Percentiles rank a stretch among this genome's conserved stretches.
Conservation (phyloP, 306 rosid genomes). For the Vicia villosa region DNA sequence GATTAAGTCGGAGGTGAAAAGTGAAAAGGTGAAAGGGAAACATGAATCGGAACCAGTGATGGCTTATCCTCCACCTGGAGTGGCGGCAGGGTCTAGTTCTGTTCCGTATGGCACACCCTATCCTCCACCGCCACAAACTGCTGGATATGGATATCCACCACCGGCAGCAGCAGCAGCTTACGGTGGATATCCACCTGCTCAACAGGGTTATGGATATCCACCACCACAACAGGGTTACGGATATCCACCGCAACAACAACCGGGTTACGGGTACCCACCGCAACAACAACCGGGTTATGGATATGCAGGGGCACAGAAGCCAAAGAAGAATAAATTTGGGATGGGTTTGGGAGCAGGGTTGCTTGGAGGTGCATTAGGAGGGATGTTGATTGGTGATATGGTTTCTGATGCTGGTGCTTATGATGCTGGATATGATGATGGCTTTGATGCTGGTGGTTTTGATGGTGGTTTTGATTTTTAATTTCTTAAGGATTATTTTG, state of each 20-base stretch:
- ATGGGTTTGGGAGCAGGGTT: conserved; percentile 85
- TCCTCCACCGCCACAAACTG: neutral
- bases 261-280: conserved; percentile 31
- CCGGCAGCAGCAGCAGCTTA: neutral
- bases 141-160: neutral
- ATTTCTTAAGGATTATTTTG: neutral
- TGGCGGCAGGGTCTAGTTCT: conserved; percentile 36
- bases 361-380: conserved; percentile 77
- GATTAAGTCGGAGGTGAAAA: neutral
- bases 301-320: conserved; percentile 46
- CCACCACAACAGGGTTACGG: conserved; percentile 20
- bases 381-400: conserved; percentile 78
- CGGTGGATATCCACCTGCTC: conserved; percentile 24
- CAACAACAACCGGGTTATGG: conserved; percentile 44
- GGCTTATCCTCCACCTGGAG: conserved; percentile 33
- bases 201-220: conserved; percentile 15
- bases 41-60: conserved; percentile 32
- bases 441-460: conserved; percentile 41
- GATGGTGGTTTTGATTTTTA: conserved; percentile 41
- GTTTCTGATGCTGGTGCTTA: conserved; percentile 53
- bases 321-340: conserved; percentile 57
- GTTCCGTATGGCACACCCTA: conserved; percentile 29
- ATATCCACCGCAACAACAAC: conserved; percentile 9
- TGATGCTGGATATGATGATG: conserved; percentile 51
- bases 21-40: neutral